Conservation (phyloP, 2,329 filamentous ascomycete genomes). For the Colletotrichum godetiae region DNA sequence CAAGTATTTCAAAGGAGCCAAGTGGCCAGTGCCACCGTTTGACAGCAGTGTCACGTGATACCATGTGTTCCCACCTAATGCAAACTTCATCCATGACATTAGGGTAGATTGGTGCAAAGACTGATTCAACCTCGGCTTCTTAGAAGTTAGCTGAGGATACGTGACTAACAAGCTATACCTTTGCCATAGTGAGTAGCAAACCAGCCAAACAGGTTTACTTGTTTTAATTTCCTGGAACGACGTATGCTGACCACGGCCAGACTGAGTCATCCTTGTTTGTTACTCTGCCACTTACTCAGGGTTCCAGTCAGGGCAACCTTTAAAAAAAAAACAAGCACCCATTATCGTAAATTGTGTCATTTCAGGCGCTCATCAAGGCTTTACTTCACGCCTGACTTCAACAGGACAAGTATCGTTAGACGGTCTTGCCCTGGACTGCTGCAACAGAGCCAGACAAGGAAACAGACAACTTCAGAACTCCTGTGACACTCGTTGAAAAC, state of each 20-base stretch:
- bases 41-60: neutral
- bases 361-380: neutral
- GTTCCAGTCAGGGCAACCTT: neutral
- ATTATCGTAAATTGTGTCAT: neutral
- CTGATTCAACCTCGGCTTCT: neutral
- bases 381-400: neutral
- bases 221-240: neutral
- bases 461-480: neutral
- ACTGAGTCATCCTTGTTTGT: neutral
- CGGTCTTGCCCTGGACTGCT: neutral
- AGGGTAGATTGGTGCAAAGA: neutral
- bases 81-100: conserved; percentile 1
- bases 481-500: neutral
- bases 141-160: neutral
- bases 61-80: neutral
- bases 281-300: neutral
- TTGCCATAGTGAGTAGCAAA: neutral
- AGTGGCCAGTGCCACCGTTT: neutral
- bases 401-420: neutral
- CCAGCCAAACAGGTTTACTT: neutral
- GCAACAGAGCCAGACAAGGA: neutral
- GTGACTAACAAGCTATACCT: neutral
- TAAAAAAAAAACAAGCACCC: neutral
- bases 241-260: neutral
- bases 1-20: neutral